Evolutionary conservation across 169 alveolate species (phyloP).

Genomic region (Babesia caballi): DNA sequence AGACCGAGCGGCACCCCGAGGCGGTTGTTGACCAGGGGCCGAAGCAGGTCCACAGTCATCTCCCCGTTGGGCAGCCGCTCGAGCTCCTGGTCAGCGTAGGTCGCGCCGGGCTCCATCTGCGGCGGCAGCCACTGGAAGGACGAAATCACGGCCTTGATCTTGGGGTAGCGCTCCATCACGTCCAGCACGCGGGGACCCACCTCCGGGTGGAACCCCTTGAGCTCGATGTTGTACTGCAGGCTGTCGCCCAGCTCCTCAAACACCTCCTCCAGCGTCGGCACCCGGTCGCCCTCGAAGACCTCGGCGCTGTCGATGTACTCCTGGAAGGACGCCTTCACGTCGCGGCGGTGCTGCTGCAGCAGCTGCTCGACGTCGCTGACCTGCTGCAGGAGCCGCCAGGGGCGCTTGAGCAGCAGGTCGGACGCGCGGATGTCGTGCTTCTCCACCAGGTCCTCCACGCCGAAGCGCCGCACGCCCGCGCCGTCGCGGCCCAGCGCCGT

Average conservation of each 20-base stretch:
- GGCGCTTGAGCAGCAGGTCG: slow-evolving; percentile 6
- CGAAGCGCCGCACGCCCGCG: not conserved
- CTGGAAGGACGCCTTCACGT: not conserved
- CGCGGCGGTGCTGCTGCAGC: not conserved
- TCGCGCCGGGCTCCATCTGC: not conserved
- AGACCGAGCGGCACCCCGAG: slow-evolving; percentile 30
- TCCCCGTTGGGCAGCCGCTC: slow-evolving; percentile 42
- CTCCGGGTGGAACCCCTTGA: slow-evolving; percentile 45
- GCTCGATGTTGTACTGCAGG: slow-evolving; percentile 44
- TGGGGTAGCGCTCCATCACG: slow-evolving; percentile 11
- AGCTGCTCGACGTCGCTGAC: not conserved
- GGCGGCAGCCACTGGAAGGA: slow-evolving; percentile 60
- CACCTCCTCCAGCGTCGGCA: slow-evolving; percentile 59
- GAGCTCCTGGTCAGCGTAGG: slow-evolving; percentile 4
- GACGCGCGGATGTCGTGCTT: not conserved
- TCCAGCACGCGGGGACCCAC: slow-evolving; percentile 46
- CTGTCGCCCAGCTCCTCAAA: slow-evolving; percentile 25
- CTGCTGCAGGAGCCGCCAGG: not conserved
- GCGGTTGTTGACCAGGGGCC: slow-evolving; percentile 32
- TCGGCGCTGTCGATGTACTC: slow-evolving; percentile 2
- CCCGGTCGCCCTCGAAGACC: slow-evolving; percentile 1
- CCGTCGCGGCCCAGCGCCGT: slow-evolving; percentile 1
- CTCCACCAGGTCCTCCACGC: slow-evolving; percentile 1
- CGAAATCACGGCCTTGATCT: slow-evolving; percentile 39
- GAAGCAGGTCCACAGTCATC: slow-evolving; percentile 21